These are phyloP conservation scores for Diplodia intermedia DNA, from an alignment of 2,329 filamentous ascomycete genomes.

Conservation along the genomic window DNA sequence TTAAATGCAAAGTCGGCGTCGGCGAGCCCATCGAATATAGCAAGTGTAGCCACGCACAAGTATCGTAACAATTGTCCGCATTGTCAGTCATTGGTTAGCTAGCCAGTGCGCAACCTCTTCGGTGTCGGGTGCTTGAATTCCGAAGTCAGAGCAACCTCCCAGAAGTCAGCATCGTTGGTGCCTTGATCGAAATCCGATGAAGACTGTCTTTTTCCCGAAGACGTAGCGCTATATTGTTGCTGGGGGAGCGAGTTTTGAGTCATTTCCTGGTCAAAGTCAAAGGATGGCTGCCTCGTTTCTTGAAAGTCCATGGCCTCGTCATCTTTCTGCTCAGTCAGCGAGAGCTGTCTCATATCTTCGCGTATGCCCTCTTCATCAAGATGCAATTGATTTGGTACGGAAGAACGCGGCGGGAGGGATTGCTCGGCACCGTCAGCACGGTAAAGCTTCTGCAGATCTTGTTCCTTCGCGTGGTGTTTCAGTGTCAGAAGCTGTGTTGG, in stretches of 20 bases:
- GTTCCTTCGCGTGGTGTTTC: background rate
- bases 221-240: background rate
- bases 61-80: background rate
- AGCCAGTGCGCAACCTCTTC: slow-evolving; percentile 19
- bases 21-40: background rate
- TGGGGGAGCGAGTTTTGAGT: background rate
- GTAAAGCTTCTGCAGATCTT: background rate
- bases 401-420: background rate
- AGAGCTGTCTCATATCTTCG: slow-evolving; percentile 5
- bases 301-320: background rate
- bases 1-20: background rate
- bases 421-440: background rate
- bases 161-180: background rate
- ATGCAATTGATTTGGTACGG: background rate
- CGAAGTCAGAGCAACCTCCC: background rate
- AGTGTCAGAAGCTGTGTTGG: background rate
- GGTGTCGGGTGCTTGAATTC: background rate
- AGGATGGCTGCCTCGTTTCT: background rate
- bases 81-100: background rate
- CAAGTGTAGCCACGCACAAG: background rate
- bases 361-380: background rate
- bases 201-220: background rate
- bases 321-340: background rate
- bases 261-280: slow-evolving; percentile 5
- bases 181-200: slow-evolving; percentile 17